Percentiles rank a stretch among this genome's conserved stretches.
phyloP scores from a whole-genome alignment of 1,284 basidiomycete genomes.

The Uromyces viciae-fabae region DNA sequence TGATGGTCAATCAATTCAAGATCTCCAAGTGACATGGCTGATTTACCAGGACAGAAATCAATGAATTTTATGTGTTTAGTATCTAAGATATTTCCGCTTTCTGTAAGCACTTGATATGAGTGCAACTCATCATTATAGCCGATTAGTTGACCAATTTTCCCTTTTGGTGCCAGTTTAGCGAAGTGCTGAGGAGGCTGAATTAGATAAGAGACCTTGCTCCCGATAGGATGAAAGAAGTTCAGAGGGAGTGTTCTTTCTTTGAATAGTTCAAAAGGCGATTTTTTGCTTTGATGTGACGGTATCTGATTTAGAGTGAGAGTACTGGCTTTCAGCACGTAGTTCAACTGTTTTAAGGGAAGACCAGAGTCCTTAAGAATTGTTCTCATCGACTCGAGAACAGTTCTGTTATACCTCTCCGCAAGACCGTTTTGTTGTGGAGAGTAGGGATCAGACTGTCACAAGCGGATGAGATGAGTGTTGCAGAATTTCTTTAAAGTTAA shows the following conservation, averaged over 20 bases:
- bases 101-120: not conserved
- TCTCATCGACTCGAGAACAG: not conserved
- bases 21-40: too few relatives aligned
- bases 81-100: too few relatives aligned
- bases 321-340: not conserved
- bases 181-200: not conserved
- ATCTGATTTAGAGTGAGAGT: not conserved
- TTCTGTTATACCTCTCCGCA: not conserved
- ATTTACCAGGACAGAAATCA: too few relatives aligned
- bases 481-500: not conserved
- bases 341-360: not conserved
- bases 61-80: too few relatives aligned
- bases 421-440: not conserved
- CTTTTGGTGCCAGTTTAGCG: not conserved
- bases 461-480: not conserved
- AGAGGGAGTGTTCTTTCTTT: not conserved
- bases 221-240: not conserved
- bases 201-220: not conserved
- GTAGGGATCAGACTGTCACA: not conserved
- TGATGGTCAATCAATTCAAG: too few relatives aligned
- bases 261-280: not conserved
- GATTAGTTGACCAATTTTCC: not conserved
- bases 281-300: not conserved
- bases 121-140: not conserved
- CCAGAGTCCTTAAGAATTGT: not conserved